Conservation (phyloP, 2,329 filamentous ascomycete genomes). For the Lomentospora prolificans region DNA sequence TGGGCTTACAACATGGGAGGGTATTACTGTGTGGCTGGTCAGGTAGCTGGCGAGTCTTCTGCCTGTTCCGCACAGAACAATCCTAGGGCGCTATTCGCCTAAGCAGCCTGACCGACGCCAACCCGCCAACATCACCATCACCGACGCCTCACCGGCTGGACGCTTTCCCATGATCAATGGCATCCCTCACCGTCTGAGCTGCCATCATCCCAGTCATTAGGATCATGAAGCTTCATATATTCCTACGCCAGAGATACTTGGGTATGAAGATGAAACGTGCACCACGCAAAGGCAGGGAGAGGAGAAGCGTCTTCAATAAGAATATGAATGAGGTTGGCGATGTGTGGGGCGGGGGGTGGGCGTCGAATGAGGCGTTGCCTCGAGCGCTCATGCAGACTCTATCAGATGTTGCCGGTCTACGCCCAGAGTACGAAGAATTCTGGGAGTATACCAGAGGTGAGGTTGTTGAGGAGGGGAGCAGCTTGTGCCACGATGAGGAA, state of each 20-base stretch:
- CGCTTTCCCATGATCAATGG: no score
- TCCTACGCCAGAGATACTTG: neutral
- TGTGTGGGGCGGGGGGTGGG: neutral
- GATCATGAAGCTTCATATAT: neutral
- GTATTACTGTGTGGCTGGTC: slow-evolving; percentile 13
- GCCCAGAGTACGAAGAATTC: neutral
- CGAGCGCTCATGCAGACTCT: neutral
- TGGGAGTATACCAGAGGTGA: neutral
- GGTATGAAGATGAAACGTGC: neutral
- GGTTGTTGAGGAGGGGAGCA: neutral
- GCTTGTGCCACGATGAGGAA: no score
- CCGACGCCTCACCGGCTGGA: slow-evolving; percentile 36
- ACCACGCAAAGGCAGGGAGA: neutral
- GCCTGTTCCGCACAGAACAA: slow-evolving; percentile 5
- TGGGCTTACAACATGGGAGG: slow-evolving; percentile 12
- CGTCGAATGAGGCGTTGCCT: neutral
- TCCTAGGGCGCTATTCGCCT: neutral
- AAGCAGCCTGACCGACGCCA: no score
- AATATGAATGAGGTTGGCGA: neutral
- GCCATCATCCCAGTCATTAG: neutral
- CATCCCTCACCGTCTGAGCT: neutral
- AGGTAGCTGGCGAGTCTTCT: slow-evolving; percentile 7
- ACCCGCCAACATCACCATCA: slow-evolving; percentile 24
- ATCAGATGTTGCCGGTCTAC: neutral
- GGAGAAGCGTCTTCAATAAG: neutral